These are phyloP conservation scores for Monilinia fructicola DNA, from an alignment of 2,329 filamentous ascomycete genomes.

Conservation along the genomic window DNA sequence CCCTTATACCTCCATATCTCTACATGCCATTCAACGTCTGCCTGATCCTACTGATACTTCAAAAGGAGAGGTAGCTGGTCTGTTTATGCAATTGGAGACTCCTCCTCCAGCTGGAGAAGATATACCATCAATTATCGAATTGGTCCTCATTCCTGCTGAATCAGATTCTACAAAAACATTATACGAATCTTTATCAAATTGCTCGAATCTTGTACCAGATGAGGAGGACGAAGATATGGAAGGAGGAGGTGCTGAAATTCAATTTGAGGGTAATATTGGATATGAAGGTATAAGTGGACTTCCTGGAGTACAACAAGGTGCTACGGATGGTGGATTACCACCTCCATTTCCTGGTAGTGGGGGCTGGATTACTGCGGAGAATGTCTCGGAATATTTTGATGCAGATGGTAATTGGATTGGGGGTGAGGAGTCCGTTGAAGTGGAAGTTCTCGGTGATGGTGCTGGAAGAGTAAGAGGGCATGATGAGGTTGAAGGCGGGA, in stretches of 20 bases:
- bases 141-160: conserved; percentile 59
- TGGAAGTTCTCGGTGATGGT: conserved; percentile 58
- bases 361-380: conserved; percentile 90
- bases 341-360: conserved; percentile 70
- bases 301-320: conserved; percentile 53
- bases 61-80: conserved; percentile 45
- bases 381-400: conserved; percentile 81
- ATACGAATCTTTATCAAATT: conserved; percentile 70
- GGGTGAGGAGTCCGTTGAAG: conserved; percentile 36
- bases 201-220: conserved; percentile 75
- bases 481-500: conserved; percentile 52
- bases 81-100: conserved; percentile 70
- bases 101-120: conserved; percentile 57
- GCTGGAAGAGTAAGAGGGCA: conserved; percentile 57
- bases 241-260: conserved; percentile 46
- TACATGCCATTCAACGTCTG: conserved; percentile 70
- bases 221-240: conserved; percentile 57
- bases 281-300: conserved; percentile 57
- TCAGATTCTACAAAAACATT: conserved; percentile 36
- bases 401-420: conserved; percentile 76
- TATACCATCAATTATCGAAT: conserved; percentile 64
- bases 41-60: conserved; percentile 43
- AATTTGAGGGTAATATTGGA: conserved; percentile 54
- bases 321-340: conserved; percentile 54
- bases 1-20: conserved; percentile 71